These are phyloP conservation scores for Udeniomyces megalosporus DNA, from an alignment of 768 basidiomycete species.

Conservation along the genomic window DNA sequence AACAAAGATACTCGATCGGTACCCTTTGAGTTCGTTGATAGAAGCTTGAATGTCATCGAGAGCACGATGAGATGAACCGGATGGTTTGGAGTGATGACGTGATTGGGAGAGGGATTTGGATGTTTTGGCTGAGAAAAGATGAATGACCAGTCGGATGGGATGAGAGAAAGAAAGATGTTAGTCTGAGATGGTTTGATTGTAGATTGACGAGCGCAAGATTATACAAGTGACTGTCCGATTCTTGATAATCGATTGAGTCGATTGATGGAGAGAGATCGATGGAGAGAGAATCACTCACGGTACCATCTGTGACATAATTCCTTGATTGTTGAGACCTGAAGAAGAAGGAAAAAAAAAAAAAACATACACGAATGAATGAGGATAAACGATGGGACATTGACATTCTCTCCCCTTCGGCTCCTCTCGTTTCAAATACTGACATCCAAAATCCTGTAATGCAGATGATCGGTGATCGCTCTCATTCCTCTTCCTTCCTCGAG, in stretches of 20 bases:
- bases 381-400: background rate
- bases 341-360: no score
- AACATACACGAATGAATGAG: no score
- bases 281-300: background rate
- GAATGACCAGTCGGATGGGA: background rate
- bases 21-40: slow-evolving; percentile 9
- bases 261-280: no score
- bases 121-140: background rate
- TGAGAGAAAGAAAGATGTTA: background rate
- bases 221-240: no score
- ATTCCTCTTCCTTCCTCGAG: slow-evolving; percentile 39
- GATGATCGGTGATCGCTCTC: slow-evolving; percentile 50
- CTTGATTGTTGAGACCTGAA: slow-evolving; percentile 22
- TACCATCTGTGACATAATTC: background rate
- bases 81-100: background rate
- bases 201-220: no score
- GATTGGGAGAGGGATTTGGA: background rate
- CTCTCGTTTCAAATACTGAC: no score
- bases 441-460: slow-evolving; percentile 2
- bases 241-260: no score
- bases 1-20: slow-evolving; percentile 2
- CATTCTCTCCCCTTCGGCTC: no score
- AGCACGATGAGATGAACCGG: slow-evolving; percentile 4
- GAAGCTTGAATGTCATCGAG: slow-evolving; percentile 13
- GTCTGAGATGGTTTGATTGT: background rate